phyloP scores from a whole-genome alignment of 108 stramenopile species.

The Craspedostauros australis region DNA sequence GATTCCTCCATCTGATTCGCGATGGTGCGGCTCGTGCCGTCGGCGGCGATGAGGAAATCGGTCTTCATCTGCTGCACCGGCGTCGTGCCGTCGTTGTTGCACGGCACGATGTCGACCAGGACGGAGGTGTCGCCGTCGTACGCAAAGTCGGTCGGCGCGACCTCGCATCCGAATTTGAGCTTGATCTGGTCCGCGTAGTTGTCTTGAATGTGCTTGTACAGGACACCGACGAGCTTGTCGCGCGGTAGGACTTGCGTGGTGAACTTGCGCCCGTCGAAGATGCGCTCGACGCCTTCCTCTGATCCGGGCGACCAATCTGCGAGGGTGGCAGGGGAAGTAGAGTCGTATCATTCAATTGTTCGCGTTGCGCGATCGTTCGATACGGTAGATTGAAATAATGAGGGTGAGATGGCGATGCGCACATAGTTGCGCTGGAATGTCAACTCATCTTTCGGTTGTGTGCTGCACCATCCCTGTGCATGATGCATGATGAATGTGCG shows the following conservation, averaged over 20 bases:
- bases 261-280: slow-evolving; percentile 64
- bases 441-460: too few species aligned
- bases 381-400: too few species aligned
- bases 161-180: slow-evolving; percentile 52
- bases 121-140: slow-evolving; percentile 6
- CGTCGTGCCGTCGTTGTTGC: slow-evolving; percentile 21
- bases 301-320: slow-evolving; percentile 80
- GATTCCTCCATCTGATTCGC: slow-evolving; percentile 55
- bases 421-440: too few species aligned
- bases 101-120: slow-evolving; percentile 19
- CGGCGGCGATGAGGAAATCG: slow-evolving; percentile 60
- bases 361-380: too few species aligned
- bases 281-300: slow-evolving; percentile 53
- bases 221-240: slow-evolving; percentile 71
- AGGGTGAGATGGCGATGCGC: too few species aligned
- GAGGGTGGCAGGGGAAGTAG: too few species aligned
- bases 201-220: slow-evolving; percentile 46
- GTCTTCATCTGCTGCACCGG: slow-evolving; percentile 20
- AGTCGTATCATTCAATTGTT: too few species aligned
- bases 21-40: slow-evolving; percentile 64
- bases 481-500: too few species aligned
- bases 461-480: too few species aligned
- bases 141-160: slow-evolving; percentile 46
- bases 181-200: slow-evolving; percentile 44
- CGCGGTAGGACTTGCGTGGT: slow-evolving; percentile 66